Base-by-base conservation (phyloP, 768 basidiomycete species). In the Leccinum fibrillosum region DNA sequence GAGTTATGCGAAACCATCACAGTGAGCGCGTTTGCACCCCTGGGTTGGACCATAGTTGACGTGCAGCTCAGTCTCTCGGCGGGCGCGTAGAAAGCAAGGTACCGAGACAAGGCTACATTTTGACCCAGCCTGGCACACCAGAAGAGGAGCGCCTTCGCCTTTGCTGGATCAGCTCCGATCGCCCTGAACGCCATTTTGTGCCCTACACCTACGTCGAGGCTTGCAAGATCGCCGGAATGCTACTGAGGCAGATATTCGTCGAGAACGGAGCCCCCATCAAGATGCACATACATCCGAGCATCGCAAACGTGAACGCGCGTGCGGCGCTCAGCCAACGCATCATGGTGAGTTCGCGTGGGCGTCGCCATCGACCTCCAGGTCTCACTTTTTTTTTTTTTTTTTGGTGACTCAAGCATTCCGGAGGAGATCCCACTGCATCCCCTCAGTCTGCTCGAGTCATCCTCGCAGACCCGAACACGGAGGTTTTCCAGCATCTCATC, bases 171-270 rank as follows among this genome's bases (percentile, higher is more conserved):
- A 83, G 78, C 56, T 53, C 74, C 2, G 89, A 91, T 62, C 77
- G 90, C 56, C 90, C 90, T 7, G 86, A 89, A 28, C 77, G 90
- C 56, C 80, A 83, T 68, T 89, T 92, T 61, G 90, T 92, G 47
- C 90, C 90, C 8, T 87, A 86, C 69, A 89, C 88, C 52, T 92
- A 84, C 67, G 83, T 92, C 15, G 89, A 91, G 37, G 88, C 90
- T n/a, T 92, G 90, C 75, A 90, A 88, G 71, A 81, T 87, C n/a
- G 82, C 84, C 0, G 86, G 86, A 12, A 84, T 83, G 79, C 71
- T 89, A 13, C 66, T 92, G 54, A 88, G 82, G 71, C 89, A 91
- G 66, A 88, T 92, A 34, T 92, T 92, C 60, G 72, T 85, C 15
- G 84, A 89, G 58, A 76, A 86, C 34, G 86, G 84, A 5, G 67